Conservation (phyloP, 257 asterid genomes). For the Perilla frutescens region DNA sequence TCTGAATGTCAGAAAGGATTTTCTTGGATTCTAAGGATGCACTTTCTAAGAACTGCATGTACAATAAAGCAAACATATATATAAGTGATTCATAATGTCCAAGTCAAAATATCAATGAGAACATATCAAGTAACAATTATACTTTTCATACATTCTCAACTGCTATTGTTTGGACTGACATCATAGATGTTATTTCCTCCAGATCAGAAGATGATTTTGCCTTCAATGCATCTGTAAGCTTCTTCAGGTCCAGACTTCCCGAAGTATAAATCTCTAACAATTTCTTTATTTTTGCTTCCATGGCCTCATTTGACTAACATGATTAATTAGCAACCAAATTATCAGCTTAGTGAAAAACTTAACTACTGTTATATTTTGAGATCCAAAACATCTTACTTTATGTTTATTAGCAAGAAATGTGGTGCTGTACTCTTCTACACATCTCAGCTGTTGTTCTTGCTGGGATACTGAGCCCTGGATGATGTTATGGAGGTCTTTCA, state of each 20-base stretch:
- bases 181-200: conserved; percentile 57
- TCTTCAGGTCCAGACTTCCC: conserved; percentile 54
- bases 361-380: not conserved
- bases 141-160: conserved; percentile 63
- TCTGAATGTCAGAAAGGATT: conserved; percentile 59
- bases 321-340: conserved; percentile 24
- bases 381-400: conserved; percentile 51
- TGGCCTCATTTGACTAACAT: conserved; percentile 58
- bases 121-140: not conserved
- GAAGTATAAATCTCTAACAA: conserved; percentile 56
- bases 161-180: conserved; percentile 52
- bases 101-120: not conserved
- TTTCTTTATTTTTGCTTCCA: conserved; percentile 67
- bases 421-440: conserved; percentile 53
- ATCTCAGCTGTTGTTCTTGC: conserved; percentile 70
- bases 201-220: conserved; percentile 62
- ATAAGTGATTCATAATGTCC: conserved; percentile 1
- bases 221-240: conserved; percentile 52
- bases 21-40: conserved; percentile 68
- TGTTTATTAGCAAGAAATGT: conserved; percentile 66
- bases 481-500: conserved; percentile 67
- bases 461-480: conserved; percentile 61
- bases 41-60: conserved; percentile 54
- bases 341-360: conserved; percentile 34
- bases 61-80: conserved; percentile 4